phyloP scores from a whole-genome alignment of 1,284 basidiomycete genomes.

The Kalmanozyma brasiliensis region DNA sequence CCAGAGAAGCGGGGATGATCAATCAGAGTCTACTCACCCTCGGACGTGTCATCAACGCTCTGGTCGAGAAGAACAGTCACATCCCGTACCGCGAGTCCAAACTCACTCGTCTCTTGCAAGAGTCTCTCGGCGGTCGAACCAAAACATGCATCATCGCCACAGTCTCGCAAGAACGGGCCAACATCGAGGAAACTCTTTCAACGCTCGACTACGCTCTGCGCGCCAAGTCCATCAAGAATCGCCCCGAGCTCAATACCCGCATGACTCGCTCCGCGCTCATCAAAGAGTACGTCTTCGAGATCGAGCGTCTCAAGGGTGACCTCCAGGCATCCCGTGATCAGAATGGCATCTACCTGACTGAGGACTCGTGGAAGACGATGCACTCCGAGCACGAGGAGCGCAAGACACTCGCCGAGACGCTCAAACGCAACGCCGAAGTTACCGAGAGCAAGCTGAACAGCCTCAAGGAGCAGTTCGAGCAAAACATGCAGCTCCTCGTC shows the following conservation, averaged over 20 bases:
- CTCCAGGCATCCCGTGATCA: conserved; percentile 72
- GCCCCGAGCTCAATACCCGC: conserved; percentile 93
- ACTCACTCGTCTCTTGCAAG: conserved; percentile 95
- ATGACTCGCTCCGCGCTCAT: conserved; percentile 91
- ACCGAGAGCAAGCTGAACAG: conserved; percentile 59
- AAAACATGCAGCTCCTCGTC: conserved; percentile 63
- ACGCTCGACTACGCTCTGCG: conserved; percentile 97
- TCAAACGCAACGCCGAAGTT: conserved; percentile 58
- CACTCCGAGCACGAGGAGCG: conserved; percentile 56
- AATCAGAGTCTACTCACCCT: conserved; percentile 96
- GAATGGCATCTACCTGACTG: conserved; percentile 62
- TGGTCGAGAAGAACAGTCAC: conserved; percentile 88
- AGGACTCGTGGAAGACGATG: conserved; percentile 58
- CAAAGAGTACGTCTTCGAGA: conserved; percentile 95
- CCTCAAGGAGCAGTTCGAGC: conserved; percentile 66
- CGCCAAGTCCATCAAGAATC: conserved; percentile 94
- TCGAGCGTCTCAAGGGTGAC: conserved; percentile 91
- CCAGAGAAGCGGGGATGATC: conserved; percentile 98
- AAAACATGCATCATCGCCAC: conserved; percentile 99
- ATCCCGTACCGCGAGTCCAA: conserved; percentile 89
- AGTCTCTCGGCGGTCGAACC: conserved; percentile 96
- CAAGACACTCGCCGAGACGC: conserved; percentile 51
- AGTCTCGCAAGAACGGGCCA: conserved; percentile 69
- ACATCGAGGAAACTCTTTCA: conserved; percentile 96
- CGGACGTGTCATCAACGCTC: conserved; percentile 94